Evolutionary conservation across 192 early-diverging fungal species (phyloP).

Genomic region (Coemansia sp.): DNA sequence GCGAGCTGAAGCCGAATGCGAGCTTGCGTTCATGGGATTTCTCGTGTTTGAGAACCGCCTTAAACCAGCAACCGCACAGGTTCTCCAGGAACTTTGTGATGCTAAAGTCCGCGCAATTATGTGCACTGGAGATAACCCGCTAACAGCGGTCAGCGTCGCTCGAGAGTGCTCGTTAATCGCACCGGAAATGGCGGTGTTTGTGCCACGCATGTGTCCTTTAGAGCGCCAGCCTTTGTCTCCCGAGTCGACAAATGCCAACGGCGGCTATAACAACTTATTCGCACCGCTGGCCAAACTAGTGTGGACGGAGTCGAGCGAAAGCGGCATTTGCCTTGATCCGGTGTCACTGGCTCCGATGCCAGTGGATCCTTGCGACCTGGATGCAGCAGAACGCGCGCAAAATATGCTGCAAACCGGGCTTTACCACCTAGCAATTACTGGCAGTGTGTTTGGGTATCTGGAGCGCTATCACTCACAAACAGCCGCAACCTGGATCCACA

Average conservation of each 20-base stretch:
- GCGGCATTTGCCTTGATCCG: slow-evolving; percentile 46
- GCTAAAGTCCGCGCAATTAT: slow-evolving; percentile 89
- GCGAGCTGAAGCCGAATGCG: slow-evolving; percentile 73
- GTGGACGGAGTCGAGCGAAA: slow-evolving; percentile 57
- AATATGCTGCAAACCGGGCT: slow-evolving; percentile 32
- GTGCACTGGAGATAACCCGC: slow-evolving; percentile 97
- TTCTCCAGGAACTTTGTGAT: slow-evolving; percentile 68
- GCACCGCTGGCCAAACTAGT: slow-evolving; percentile 7
- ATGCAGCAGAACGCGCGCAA: slow-evolving; percentile 5
- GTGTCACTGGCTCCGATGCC: slow-evolving; percentile 33
- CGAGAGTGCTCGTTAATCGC: slow-evolving; percentile 85
- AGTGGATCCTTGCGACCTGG: background rate
- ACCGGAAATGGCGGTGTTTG: slow-evolving; percentile 65
- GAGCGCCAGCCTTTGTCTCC: background rate
- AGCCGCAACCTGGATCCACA: slow-evolving; percentile 56
- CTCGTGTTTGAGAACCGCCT: slow-evolving; percentile 98
- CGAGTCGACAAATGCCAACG: background rate
- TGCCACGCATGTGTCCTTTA: slow-evolving; percentile 71
- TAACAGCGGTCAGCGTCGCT: slow-evolving; percentile 92
- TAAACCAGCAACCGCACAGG: slow-evolving; percentile 72
- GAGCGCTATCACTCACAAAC: slow-evolving; percentile 50
- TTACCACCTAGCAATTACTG: slow-evolving; percentile 87
- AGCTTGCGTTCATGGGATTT: slow-evolving; percentile 85
- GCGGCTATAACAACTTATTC: background rate
- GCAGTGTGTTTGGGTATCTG: slow-evolving; percentile 75